These are phyloP conservation scores for Colletotrichum sp. DNA, from an alignment of 2,329 filamentous ascomycete species.

Conservation along the genomic window DNA sequence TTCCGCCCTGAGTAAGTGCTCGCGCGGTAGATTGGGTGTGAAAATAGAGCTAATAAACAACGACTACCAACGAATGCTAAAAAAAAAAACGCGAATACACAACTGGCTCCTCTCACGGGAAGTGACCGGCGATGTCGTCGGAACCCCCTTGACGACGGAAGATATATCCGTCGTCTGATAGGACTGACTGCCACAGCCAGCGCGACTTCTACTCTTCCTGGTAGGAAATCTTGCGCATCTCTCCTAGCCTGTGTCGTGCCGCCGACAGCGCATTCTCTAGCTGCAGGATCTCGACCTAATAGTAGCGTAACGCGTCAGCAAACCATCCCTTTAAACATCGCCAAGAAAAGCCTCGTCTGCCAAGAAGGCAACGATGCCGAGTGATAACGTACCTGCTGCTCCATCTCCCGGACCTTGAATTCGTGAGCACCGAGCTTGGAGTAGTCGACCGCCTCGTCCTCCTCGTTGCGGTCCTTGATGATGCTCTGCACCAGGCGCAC, in stretches of 20 bases:
- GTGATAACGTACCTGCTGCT: constrained; percentile 80
- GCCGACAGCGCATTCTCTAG: constrained; percentile 85
- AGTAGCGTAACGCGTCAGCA: not conserved
- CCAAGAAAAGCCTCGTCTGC: not conserved
- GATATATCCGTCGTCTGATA: not conserved
- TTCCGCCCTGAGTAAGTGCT: not conserved
- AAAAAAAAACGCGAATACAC: not conserved
- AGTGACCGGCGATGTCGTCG: not conserved
- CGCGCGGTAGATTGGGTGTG: not conserved
- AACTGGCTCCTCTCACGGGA: not conserved
- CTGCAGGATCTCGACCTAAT: constrained; percentile 95
- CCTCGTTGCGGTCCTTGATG: constrained; percentile 84
- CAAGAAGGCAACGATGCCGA: not conserved
- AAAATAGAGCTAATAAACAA: not conserved
- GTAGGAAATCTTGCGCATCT: constrained; percentile 98
- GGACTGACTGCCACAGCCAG: not conserved
- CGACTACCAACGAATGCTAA: not conserved
- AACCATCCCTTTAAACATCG: not conserved
- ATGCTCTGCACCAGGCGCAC: constrained; percentile 94
- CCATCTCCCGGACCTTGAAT: constrained; percentile 99
- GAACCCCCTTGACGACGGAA: not conserved
- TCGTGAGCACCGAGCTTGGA: constrained; percentile 87
- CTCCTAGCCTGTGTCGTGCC: constrained; percentile 83
- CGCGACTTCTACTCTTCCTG: constrained; percentile 68
- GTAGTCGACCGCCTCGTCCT: constrained; percentile 86